Percentiles rank a stretch among this genome's conserved stretches.
phyloP scores from a whole-genome alignment of 257 asterid genomes.

The Vinca minor region DNA sequence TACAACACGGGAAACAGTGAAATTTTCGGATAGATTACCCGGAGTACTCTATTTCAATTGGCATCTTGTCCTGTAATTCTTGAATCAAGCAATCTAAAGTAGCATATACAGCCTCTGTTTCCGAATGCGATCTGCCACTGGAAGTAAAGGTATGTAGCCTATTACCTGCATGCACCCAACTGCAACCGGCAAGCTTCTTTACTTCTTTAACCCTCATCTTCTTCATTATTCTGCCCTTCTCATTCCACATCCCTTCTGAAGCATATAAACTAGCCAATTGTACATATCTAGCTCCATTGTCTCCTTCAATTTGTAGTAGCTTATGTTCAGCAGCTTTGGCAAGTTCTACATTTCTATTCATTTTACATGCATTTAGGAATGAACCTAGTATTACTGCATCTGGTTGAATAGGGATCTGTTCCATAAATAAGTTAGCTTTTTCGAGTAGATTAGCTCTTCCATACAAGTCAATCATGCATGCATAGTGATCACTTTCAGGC shows the following conservation, averaged over 20 bases:
- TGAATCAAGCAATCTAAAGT: constrained; percentile 40
- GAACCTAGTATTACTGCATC: constrained; percentile 60
- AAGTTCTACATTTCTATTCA: constrained; percentile 46
- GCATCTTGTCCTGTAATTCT: constrained; percentile 26
- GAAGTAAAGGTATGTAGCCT: constrained; percentile 56
- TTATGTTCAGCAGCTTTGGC: constrained; percentile 59
- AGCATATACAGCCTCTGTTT: constrained; percentile 43
- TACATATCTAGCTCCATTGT: constrained; percentile 54
- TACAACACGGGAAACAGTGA: not conserved
- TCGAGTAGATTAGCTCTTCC: constrained; percentile 73
- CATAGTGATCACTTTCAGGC: constrained; percentile 78
- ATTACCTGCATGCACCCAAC: constrained; percentile 60
- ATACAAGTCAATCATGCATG: constrained; percentile 90
- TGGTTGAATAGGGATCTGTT: constrained; percentile 49
- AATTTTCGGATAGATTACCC: not conserved
- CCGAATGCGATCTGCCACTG: constrained; percentile 51
- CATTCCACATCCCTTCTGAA: constrained; percentile 69
- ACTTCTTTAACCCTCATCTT: constrained; percentile 67
- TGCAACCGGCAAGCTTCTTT: constrained; percentile 72
- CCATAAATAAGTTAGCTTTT: constrained; percentile 57
- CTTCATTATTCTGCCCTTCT: constrained; percentile 79
- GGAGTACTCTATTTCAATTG: constrained; percentile 12
- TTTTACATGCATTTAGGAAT: constrained; percentile 69
- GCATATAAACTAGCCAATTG: constrained; percentile 85
- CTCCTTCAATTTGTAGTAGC: constrained; percentile 48